Evolutionary conservation across 768 basidiomycete species (phyloP), one percentile per base, ranked within the genome.

Genomic region (Solioccasus polychromus): DNA sequence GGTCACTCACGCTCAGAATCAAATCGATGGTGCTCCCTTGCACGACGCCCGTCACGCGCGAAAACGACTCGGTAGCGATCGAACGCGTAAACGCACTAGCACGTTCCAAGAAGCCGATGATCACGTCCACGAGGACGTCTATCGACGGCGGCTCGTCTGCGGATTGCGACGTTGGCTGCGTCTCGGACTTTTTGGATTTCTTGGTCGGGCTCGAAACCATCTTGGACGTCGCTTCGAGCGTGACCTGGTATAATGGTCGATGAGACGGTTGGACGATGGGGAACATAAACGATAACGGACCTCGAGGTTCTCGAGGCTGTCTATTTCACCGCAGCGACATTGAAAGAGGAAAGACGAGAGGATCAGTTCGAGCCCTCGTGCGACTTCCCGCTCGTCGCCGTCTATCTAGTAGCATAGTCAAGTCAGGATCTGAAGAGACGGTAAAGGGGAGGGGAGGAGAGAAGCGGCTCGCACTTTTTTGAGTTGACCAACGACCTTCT

Each of bases 101-200:
- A 47, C 85, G 79, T 62, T 97, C 92, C 29, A 99, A 68, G 59
- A 89, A 85, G 6, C 91, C 91, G 38, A 99, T 89, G 39, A 97
- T 80, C n/a, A 78, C 76, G 60, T 97, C 93, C 26, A 94, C 82
- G 31, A 97, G 74, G 35, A 92, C 67, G 50, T 96, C 92, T 44
- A 94, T 80, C 1, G 92, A 83, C 38, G 78, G 77, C 1, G 76
- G 71, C 3, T 69, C 70, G 44, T 49, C 63, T 49, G 40, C 57
- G 34, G 35, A 55, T 9, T 37, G 38, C 10, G 39, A 29, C 5
- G 35, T 17, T 3, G 37, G 24, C n/a, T 49, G 38, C 30, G 42
- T 42, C 38, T 56, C 58, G 31, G 66, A 62, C 51, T 72, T 73
- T 49, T 68, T 71, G 15, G 62, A 51, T 52, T 77, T 76, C 54